phyloP scores from a whole-genome alignment of 1,139 yeast species.

The Sugiyamaella japonica region DNA sequence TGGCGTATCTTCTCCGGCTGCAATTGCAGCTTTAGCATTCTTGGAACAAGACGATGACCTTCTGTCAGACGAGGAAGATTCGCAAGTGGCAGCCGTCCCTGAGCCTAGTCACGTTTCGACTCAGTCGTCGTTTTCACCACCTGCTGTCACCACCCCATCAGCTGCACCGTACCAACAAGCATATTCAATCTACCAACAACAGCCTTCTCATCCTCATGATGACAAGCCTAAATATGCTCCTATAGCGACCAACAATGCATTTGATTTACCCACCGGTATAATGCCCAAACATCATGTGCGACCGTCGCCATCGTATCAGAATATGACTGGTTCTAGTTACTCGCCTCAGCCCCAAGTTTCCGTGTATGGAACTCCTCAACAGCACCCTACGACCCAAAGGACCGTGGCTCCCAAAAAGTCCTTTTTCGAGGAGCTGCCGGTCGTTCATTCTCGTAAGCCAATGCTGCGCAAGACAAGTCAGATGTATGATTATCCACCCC shows the following conservation, averaged over 20 bases:
- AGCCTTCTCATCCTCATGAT: neutral
- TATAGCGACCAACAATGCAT: conserved; percentile 36
- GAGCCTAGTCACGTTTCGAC: neutral
- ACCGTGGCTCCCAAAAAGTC: conserved; percentile 38
- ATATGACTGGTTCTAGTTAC: conserved; percentile 6
- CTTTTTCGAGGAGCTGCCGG: conserved; percentile 60
- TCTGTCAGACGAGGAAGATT: conserved; percentile 33
- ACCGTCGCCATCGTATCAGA: conserved; percentile 27
- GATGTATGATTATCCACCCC: conserved; percentile 17
- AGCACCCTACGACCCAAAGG: conserved; percentile 18
- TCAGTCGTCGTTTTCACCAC: conserved; percentile 15
- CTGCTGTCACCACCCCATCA: neutral
- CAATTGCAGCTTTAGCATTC: conserved; percentile 37
- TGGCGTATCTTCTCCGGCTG: neutral
- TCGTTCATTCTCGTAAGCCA: conserved; percentile 31
- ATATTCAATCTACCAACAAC: conserved; percentile 20
- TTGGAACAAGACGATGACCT: conserved; percentile 49
- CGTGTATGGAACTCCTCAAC: conserved; percentile 19
- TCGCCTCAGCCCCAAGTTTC: conserved; percentile 12
- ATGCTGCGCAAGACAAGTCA: conserved; percentile 27
- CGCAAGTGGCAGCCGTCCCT: neutral
- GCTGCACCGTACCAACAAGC: conserved; percentile 9
- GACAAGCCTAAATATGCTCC: conserved; percentile 4
- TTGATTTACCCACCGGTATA: conserved; percentile 72
- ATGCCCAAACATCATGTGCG: conserved; percentile 44